Evolutionary conservation across 78 protist genomes (phyloP).

Genomic region (Dictyostelium brefeldianum): DNA sequence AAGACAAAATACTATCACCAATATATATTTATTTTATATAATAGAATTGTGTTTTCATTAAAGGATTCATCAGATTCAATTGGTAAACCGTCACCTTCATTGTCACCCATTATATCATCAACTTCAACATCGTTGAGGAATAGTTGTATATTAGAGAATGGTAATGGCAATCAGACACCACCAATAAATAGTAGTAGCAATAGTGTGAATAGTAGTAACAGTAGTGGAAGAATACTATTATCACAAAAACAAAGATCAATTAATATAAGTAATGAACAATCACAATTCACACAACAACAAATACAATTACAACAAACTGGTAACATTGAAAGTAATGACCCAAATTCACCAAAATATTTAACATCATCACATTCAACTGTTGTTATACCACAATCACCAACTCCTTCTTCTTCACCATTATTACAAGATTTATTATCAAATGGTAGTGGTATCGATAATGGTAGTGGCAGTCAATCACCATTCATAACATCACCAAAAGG

Average conservation of each 20-base stretch:
- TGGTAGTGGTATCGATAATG: background rate
- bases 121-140: background rate
- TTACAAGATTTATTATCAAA: background rate
- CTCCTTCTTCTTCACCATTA: background rate
- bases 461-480: background rate
- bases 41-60: constrained; percentile 50
- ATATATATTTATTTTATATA: too few relatives aligned
- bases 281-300: background rate
- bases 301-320: background rate
- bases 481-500: constrained; percentile 40
- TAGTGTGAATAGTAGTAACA: background rate
- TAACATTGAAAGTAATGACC: background rate
- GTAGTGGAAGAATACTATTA: background rate
- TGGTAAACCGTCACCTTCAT: background rate
- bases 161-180: background rate
- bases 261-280: background rate
- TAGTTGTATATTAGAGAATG: constrained; percentile 7
- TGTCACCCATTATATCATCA: background rate
- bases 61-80: constrained; percentile 41
- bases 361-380: constrained; percentile 29
- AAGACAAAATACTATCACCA: too few relatives aligned
- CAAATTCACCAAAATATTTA: constrained; percentile 61
- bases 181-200: background rate
- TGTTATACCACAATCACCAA: constrained; percentile 14
- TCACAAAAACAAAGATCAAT: constrained; percentile 6